Conservation (phyloP, 305 asterid genomes). For the Fraxinus sp. region DNA sequence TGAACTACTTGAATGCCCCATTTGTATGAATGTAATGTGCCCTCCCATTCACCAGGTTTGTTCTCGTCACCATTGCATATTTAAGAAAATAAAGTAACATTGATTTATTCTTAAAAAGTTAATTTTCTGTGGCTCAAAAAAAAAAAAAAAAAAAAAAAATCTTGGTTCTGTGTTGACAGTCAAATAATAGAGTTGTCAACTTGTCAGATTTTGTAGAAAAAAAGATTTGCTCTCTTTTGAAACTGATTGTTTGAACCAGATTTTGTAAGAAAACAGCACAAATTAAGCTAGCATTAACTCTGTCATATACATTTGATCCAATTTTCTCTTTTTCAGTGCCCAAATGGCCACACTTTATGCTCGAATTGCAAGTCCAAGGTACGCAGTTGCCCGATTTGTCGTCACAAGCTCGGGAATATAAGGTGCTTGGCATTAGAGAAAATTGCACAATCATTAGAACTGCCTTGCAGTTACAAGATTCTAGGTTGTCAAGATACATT, state of each 20-base stretch:
- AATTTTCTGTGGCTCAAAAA: not conserved
- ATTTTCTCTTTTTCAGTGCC: conserved; percentile 51
- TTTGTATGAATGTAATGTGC: conserved; percentile 68
- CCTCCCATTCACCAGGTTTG: conserved; percentile 88
- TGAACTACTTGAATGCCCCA: conserved; percentile 78
- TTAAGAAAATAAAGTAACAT: conserved; percentile 4
- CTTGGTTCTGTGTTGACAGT: not conserved
- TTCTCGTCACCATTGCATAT: not conserved
- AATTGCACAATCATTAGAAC: conserved; percentile 72
- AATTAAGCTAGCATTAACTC: not conserved
- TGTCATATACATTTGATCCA: not conserved
- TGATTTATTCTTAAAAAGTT: conserved; percentile 8
- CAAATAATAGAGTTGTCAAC: conserved; percentile 5
- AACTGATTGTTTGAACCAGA: not conserved
- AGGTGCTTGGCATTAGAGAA: conserved; percentile 84
- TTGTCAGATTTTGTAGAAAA: not conserved
- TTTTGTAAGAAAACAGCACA: not conserved
- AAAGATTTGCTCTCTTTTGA: not conserved
- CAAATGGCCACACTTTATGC: conserved; percentile 88
- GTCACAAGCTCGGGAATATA: conserved; percentile 79
- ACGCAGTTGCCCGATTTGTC: conserved; percentile 72
- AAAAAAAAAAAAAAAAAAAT: not conserved
- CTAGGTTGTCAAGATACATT: conserved; percentile 73
- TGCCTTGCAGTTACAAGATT: conserved; percentile 67
- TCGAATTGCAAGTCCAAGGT: conserved; percentile 66